phyloP scores from a whole-genome alignment of 1,284 basidiomycete genomes.

The Trichosporon sp. region DNA sequence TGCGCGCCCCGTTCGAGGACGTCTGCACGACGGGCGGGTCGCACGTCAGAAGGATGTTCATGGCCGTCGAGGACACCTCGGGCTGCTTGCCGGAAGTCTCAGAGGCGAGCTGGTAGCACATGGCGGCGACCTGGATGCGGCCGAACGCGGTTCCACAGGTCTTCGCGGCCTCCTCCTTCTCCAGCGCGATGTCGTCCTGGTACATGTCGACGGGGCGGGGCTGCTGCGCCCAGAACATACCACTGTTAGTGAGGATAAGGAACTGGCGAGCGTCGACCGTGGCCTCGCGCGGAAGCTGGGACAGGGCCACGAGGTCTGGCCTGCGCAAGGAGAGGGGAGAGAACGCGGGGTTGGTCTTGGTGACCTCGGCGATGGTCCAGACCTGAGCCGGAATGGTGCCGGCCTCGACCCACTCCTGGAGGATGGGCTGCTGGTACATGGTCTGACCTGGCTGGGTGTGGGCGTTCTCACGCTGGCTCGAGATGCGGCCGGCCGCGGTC shows the following conservation, averaged over 20 bases:
- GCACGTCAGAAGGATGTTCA: slow-evolving; percentile 31
- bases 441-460: slow-evolving; percentile 15
- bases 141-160: slow-evolving; percentile 33
- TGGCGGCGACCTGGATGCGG: slow-evolving; percentile 37
- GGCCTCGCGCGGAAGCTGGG: slow-evolving; percentile 33
- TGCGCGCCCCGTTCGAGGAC: slow-evolving; percentile 24
- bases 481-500: slow-evolving; percentile 33
- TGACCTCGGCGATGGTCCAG: slow-evolving; percentile 64
- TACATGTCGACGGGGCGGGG: slow-evolving; percentile 43
- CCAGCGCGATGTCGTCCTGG: slow-evolving; percentile 32
- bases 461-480: slow-evolving; percentile 37
- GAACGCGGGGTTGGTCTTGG: slow-evolving; percentile 30
- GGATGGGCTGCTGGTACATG: slow-evolving; percentile 21
- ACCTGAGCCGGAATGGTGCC: slow-evolving; percentile 71
- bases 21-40: slow-evolving; percentile 31
- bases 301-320: slow-evolving; percentile 29
- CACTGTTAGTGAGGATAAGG: slow-evolving; percentile 39
- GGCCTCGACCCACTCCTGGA: slow-evolving; percentile 33
- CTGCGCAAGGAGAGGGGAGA: slow-evolving; percentile 16
- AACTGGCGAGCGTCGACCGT: slow-evolving; percentile 32
- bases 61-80: slow-evolving; percentile 31
- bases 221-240: slow-evolving; percentile 31
- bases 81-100: slow-evolving; percentile 18
- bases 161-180: slow-evolving; percentile 34
- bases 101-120: slow-evolving; percentile 37